These are phyloP conservation scores for Balansia obtecta DNA, from an alignment of 2,329 filamentous ascomycete species.

Conservation along the genomic window DNA sequence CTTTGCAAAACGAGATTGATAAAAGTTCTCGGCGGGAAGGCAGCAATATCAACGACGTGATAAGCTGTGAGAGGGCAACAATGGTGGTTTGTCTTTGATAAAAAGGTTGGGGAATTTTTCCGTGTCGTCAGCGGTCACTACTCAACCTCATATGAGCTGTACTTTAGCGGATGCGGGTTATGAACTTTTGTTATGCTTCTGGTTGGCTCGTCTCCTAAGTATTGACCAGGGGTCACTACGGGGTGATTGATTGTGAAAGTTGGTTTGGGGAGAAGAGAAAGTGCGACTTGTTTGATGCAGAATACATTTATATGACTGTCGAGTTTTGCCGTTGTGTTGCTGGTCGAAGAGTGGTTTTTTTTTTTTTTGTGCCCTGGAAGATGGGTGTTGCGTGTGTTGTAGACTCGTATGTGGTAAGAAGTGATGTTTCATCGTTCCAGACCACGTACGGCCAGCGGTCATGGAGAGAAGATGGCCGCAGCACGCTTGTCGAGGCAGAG, in stretches of 20 bases:
- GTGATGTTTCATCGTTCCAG: too few relatives aligned
- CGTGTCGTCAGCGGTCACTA: background rate
- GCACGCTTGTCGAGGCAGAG: too few relatives aligned
- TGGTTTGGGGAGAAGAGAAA: background rate
- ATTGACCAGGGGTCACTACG: background rate
- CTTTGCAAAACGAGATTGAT: constrained; percentile 9
- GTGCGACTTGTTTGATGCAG: background rate
- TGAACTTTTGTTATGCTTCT: background rate
- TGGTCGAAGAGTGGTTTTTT: too few relatives aligned
- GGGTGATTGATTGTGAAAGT: background rate
- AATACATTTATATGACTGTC: background rate
- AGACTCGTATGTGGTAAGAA: too few relatives aligned
- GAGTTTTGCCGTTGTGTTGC: background rate
- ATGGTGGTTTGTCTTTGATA: background rate
- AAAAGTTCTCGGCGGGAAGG: constrained; percentile 6
- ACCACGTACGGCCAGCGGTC: too few relatives aligned
- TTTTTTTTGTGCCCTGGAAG: too few relatives aligned
- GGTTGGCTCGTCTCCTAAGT: background rate
- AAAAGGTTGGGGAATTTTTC: constrained; percentile 1
- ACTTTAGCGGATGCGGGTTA: constrained; percentile 6
- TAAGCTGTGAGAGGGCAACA: background rate
- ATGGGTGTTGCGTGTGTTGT: too few relatives aligned
- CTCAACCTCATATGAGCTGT: background rate
- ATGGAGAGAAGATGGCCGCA: too few relatives aligned
- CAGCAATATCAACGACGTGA: background rate